Evolutionary conservation across 495 filamentous ascomycete species (phyloP), one percentile per base, ranked within the genome.

Genomic region (Chaetomium cochliodes): DNA sequence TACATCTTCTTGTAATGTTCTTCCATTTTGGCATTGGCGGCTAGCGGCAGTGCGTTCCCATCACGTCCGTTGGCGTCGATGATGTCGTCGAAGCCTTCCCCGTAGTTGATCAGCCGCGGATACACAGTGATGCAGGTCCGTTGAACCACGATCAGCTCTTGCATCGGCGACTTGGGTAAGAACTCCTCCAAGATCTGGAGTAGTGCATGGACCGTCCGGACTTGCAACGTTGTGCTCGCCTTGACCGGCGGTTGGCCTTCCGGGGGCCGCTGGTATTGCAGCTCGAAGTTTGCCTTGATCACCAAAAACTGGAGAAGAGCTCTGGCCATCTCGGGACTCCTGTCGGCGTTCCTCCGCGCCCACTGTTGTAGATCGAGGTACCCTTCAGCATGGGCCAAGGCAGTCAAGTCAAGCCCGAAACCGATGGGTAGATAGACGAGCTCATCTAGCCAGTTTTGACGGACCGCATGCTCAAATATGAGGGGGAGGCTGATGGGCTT

Each of bases 1-100:
- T 98, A 98, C 92, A 99, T 96, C 66, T 88, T 88, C 75, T 96
- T 96, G 75, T 96, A 98, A 55, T 96, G 86, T 62, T 96, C 91
- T 70, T 97, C 92, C 94, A 99, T 99, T 72, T 91, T 87, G 65
- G 85, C 87, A 66, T 96, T 90, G 26, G 93, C 88, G 23, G 85
- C 84, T n/a, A 84, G 80, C 0, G 92, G 87, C 23, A 99, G 80
- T 0, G 84, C 82, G 72, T 98, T 96, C 5, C 88, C 86, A 51
- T 88, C 84, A 65, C 88, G 81, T 37, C 92, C 90, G 69, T 96
- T 94, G 22, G 84, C 82, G 70, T 97, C 90, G 65, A 96, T 91
- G 46, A 94, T 89, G 50, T 93, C 90, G 75, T 97, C 92, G 65
- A 87, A 90, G 9, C 88, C 91, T 77, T 96, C 91, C 1, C 92